phyloP scores from a whole-genome alignment of 139 green algal genomes.

The Tetratostichococcus sp. region DNA sequence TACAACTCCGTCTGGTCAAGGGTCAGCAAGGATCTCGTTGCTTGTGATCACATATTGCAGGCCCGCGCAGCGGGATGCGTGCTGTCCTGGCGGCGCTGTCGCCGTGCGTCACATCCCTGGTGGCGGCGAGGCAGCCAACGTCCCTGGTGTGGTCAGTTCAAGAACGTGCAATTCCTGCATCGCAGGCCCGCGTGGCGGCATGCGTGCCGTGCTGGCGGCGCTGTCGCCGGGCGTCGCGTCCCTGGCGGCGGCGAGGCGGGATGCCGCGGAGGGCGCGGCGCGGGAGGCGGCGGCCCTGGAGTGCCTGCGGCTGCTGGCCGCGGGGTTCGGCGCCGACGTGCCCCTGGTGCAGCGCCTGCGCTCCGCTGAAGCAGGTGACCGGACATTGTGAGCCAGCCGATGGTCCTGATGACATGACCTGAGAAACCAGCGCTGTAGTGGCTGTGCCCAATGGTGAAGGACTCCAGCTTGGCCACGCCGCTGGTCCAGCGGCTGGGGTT shows the following conservation, averaged over 20 bases:
- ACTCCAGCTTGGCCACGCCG: too few species aligned
- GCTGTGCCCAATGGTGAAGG: too few species aligned
- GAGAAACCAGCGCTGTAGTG: too few species aligned
- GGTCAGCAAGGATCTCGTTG: too few species aligned
- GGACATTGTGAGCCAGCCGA: too few species aligned
- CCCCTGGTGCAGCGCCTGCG: background rate
- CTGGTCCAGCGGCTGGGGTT: too few species aligned
- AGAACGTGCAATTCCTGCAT: too few species aligned
- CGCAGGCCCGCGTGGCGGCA: slow-evolving; percentile 20
- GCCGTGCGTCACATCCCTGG: slow-evolving; percentile 35
- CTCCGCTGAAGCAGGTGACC: slow-evolving; percentile 7
- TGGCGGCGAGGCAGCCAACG: slow-evolving; percentile 32
- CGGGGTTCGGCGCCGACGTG: slow-evolving; percentile 37
- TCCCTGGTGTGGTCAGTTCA: slow-evolving; percentile 46
- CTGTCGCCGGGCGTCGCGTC: slow-evolving; percentile 36
- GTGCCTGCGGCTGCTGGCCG: slow-evolving; percentile 50
- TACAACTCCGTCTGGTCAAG: too few species aligned
- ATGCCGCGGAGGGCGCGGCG: slow-evolving; percentile 12
- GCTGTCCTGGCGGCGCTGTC: slow-evolving; percentile 38
- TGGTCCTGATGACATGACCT: too few species aligned
- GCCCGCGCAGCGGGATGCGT: slow-evolving; percentile 12
- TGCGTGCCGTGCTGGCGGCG: slow-evolving; percentile 34
- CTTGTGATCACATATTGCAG: too few species aligned
- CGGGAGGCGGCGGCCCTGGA: slow-evolving; percentile 44
- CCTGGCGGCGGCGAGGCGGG: slow-evolving; percentile 30